Base-by-base conservation (phyloP, 179 eudicot genomes). In the Heliamphora pulchella region DNA sequence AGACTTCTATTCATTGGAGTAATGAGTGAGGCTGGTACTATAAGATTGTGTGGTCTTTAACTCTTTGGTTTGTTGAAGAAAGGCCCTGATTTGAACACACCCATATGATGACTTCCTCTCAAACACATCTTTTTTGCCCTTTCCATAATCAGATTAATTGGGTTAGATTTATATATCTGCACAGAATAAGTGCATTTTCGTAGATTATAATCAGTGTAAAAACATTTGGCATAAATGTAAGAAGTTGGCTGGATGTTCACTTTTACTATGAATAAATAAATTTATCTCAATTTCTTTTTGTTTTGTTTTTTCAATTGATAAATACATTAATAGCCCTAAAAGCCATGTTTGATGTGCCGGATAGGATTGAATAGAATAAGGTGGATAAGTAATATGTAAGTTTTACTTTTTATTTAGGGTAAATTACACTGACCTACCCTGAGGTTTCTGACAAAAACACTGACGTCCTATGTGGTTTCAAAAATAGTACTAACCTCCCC, bases 171-270 rank as follows among this genome's bases (percentile, higher is more conserved):
- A 67, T 5, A 13, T 14, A 67, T 43, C n/a, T 67, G 71, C 71
- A 67, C 71, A 67, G 3, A 67, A 67, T 41, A 14, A 67, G 71
- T 67, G 71, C 71, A 67, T 67, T 67, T 67, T 41, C 48, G 50
- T 67, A 43, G 71, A 67, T 67, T 67, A 67, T 67, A 67, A 39
- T n/a, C 41, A 17, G n/a, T 67, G 71, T 67, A 67, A 39, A 67
- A 64, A 67, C 18, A 67, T 41, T 67, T 67, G 6, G 43, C 71
- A 10, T 41, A 18, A 41, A 67, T 41, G 2, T 43, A 67, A 41
- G 50, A 67, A 41, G 47, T 67, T 10, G 15, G 43, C 17, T 41
- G 41, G 2, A 5, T 54, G 58, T 54, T 31, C 50, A 67, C 71
- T 41, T 41, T 15, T 67, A 13, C 31, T 31, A 31, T 31, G 31